These are phyloP conservation scores for Orobanche coerulescens DNA, from an alignment of 257 asterid genomes.

Conservation along the genomic window DNA sequence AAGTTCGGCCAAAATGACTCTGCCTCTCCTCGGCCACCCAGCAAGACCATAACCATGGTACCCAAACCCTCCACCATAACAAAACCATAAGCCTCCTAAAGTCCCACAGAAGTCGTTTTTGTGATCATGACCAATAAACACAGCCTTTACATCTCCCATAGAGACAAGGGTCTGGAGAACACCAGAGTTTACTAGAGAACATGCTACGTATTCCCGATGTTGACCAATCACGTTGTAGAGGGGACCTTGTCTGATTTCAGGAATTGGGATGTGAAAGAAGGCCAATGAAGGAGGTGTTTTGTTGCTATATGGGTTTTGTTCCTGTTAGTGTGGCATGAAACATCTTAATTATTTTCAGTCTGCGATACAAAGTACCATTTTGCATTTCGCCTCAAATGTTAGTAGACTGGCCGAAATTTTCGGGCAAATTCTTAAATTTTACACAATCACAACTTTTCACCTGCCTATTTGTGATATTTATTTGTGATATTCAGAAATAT, in stretches of 20 bases:
- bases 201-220: slow-evolving; percentile 54
- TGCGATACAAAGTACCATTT: not conserved
- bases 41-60: slow-evolving; percentile 87
- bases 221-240: slow-evolving; percentile 48
- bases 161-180: slow-evolving; percentile 58
- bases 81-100: slow-evolving; percentile 69
- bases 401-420: not conserved
- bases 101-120: slow-evolving; percentile 82
- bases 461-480: not conserved
- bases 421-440: not conserved
- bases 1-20: slow-evolving; percentile 69
- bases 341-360: slow-evolving; percentile 36
- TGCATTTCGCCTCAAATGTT: not conserved
- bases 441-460: not conserved
- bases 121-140: slow-evolving; percentile 89
- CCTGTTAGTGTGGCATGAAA: slow-evolving; percentile 48
- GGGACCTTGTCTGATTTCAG: slow-evolving; percentile 77
- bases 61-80: slow-evolving; percentile 94
- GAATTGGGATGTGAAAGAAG: slow-evolving; percentile 95
- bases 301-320: slow-evolving; percentile 22
- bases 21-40: slow-evolving; percentile 68
- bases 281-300: slow-evolving; percentile 53
- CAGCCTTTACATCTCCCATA: slow-evolving; percentile 79
- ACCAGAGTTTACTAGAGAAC: slow-evolving; percentile 60
- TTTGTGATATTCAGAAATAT: not conserved